Evolutionary conservation across 2,329 filamentous ascomycete genomes (phyloP).

Genomic region (Exophiala sp.): DNA sequence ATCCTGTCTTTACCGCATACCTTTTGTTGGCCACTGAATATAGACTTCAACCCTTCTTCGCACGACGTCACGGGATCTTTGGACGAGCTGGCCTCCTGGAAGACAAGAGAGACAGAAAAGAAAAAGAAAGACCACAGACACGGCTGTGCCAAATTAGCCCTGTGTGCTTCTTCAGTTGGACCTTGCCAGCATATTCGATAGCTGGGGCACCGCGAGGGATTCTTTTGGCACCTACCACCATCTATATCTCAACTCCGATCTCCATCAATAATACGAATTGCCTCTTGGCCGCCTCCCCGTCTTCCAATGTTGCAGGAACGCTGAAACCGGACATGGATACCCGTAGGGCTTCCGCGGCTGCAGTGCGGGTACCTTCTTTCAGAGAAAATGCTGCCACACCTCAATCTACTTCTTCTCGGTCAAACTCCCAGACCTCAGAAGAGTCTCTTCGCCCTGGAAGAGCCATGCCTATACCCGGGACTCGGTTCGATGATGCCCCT

Average conservation of each 20-base stretch:
- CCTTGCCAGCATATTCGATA: conserved; percentile 4
- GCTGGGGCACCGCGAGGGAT: not conserved
- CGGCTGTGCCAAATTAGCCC: not conserved
- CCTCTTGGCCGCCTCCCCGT: conserved; percentile 6
- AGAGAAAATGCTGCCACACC: conserved; percentile 12
- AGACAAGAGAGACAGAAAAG: not conserved
- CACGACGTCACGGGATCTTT: not conserved
- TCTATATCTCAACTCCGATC: conserved; percentile 3
- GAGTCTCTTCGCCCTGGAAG: conserved; percentile 40
- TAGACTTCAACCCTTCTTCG: not conserved
- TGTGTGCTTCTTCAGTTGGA: conserved; percentile 7
- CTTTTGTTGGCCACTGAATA: not conserved
- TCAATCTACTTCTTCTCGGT: conserved; percentile 33
- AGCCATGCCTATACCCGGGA: conserved; percentile 59
- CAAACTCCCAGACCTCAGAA: conserved; percentile 37
- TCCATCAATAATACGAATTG: conserved; percentile 3
- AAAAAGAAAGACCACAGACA: not conserved
- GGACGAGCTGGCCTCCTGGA: not conserved
- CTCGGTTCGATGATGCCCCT: conserved; percentile 46
- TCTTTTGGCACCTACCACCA: conserved; percentile 15
- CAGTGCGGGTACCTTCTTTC: conserved; percentile 15
- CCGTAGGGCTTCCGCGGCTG: conserved; percentile 16
- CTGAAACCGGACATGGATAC: conserved; percentile 22
- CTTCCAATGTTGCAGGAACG: conserved; percentile 23
- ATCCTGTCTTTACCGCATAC: conserved; percentile 26